Evolutionary conservation across 768 basidiomycete genomes (phyloP), one percentile per base, ranked within the genome.

Genomic region (Podaxis mareebaensis): DNA sequence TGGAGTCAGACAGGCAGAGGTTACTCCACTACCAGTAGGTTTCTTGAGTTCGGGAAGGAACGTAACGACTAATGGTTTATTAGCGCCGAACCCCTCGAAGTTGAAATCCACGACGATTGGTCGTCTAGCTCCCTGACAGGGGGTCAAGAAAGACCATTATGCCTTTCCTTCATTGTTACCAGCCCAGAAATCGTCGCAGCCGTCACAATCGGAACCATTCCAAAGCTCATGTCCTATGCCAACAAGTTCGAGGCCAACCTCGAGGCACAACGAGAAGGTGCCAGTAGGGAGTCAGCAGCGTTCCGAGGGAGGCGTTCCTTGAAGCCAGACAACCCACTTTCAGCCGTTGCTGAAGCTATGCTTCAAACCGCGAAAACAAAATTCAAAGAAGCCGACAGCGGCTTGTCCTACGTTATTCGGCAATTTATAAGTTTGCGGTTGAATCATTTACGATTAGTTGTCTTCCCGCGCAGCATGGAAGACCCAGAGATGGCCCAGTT

Each of bases 331-430:
- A 93, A 93, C 66, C 88, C 93, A 1, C 77, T 95, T 15, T 92
- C 91, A 1, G 85, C 90, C 12, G 92, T 95, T n/a, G 93, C 93
- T 1, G 86, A 91, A 65, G 91, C 92, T 33, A 91, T 94, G 86
- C 73, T 95, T 42, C 79, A 83, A 60, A 90, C 91, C 0, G 90
- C 93, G 28, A 83, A 86, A 46, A 86, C 78, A 48, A 84, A 86
- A 22, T 84, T 93, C 73, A 88, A 84, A 66, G 91, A 92, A 74
- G 80, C 82, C 13, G 90, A 89, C 62, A 74, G 77, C 8, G 82
- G 78, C 1, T 73, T 90, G 7, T 82, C 83, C 4, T 87, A 88
- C 65, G 75, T 83, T 15, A 85, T 95, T 64, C 78, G 81, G 55
- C 91, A 93, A 71, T 84, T 87, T 63, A 88, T 95, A 82, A 87